Evolutionary conservation across 768 basidiomycete genomes (phyloP), one percentile per base, ranked within the genome.

Genomic region (Suillus ampliporus): DNA sequence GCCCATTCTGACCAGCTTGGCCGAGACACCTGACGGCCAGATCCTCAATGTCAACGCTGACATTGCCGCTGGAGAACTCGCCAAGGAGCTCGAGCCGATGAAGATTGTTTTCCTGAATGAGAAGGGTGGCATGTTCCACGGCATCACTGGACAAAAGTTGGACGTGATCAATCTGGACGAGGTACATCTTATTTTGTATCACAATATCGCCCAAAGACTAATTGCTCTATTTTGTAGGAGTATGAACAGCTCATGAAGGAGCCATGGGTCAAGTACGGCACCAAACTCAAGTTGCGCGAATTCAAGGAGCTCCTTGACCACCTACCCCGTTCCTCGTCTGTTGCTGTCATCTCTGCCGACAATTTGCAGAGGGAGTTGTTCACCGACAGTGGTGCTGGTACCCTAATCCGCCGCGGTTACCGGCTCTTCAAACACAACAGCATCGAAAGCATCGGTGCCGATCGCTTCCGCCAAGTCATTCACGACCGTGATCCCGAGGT

Each of bases 41-140:
- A 95, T 99, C 69, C 83, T 99, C 65, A 99, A 99, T 71, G 97
- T 99, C 75, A 99, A 99, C 72, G 97, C 97, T 23, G 97, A 99
- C 74, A 92, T 99, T 65, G 97, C 97, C 2, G 97, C 97, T 1
- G 97, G 97, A 44, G 97, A 99, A 77, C 86, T 99, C 21, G 92
- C 97, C 8, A 97, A 98, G 80, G 97, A 99, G 75, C 83, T 99
- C 28, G 97, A 99, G 78, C 97, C 97, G 23, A 88, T 97, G 81
- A 99, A 99, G 81, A 99, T 99, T 56, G 97, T 99, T 37, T 99
- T 95, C 79, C 75, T 99, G 72, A 97, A 98, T 74, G 97, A 99
- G 71, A 98, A 99, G 79, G 97, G 97, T 63, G 97, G 97, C 35
- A 82, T 99, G 68, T 98, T 90, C 88, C 97, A 99, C 72, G 97